Evolutionary conservation across 305 asterid species (phyloP).

Genomic region (Solanum hybrid): DNA sequence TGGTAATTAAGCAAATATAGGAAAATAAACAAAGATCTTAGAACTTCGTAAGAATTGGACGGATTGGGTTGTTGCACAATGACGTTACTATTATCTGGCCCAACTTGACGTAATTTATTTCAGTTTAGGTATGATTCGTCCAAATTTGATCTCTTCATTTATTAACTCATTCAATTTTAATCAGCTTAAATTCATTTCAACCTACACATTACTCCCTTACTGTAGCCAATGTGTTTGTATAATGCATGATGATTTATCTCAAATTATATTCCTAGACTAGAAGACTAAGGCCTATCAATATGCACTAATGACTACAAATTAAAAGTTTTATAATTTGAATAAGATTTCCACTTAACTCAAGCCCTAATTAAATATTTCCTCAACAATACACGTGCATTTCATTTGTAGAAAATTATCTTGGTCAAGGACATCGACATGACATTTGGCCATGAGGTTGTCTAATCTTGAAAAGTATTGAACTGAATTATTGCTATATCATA

Average conservation of each 20-base stretch:
- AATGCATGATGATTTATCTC: neutral
- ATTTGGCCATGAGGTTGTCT: neutral
- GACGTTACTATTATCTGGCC: neutral
- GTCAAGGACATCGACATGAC: constrained; percentile 7
- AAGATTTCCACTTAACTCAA: neutral
- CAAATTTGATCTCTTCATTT: neutral
- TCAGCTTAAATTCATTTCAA: neutral
- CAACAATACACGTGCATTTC: neutral
- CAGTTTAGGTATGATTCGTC: neutral
- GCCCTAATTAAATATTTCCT: neutral
- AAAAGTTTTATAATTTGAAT: neutral
- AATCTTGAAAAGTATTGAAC: neutral
- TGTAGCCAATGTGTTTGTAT: neutral
- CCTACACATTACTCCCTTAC: neutral
- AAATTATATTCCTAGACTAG: neutral
- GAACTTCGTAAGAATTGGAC: neutral
- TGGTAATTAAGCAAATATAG: neutral
- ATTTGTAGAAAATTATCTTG: neutral
- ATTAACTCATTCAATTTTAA: neutral
- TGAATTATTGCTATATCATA: neutral
- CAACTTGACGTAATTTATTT: neutral
- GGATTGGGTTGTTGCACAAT: neutral
- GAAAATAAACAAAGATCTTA: neutral
- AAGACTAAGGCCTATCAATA: neutral
- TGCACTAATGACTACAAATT: neutral